Evolutionary conservation across 352 stramenopile species (phyloP), one percentile per base, ranked within the genome.

Genomic region (Phytophthora pluvialis): DNA sequence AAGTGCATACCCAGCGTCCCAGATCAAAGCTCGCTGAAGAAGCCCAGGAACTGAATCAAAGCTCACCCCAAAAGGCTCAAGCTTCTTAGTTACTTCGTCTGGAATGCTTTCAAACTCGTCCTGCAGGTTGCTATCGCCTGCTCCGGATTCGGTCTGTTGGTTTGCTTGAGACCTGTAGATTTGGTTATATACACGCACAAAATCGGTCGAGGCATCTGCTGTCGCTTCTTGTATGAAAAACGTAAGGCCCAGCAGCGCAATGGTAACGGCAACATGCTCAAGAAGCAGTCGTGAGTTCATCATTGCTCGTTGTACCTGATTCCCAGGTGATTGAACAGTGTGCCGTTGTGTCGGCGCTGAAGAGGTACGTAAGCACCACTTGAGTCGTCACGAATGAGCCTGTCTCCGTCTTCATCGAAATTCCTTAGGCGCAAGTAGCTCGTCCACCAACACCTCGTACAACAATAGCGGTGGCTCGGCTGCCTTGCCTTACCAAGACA

Each of bases 1-100:
- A 0, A 52, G 7, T 12, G 60, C 52, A 60, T 79, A 81, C n/a
- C 73, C 73, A 7, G 40, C 55, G n/a, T 79, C 70, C 73, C 73
- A 81, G 25, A 81, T 50, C 44, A 81, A 42, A 9, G 73, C 73
- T 43, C 64, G 73, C 44, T 75, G 73, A 15, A 78, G 51, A 13
- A 76, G 46, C 13, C 36, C 26, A 15, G 73, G 67, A 18, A 81
- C 58, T 26, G 61, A 46, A 5, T 16, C 11, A 42, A 81, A 78
- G 4, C 16, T 29, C 21, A 81, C 48, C 16, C 58, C 45, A 46
- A 72, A 64, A 13, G 15, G 35, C 29, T 55, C 44, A n/a, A 81
- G 36, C 2, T 54, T 68, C 6, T 28, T 16, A 1, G 43, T 48
- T 3, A 81, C 50, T 39, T 76, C 69, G 8, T 58, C 32, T n/a